Conservation (phyloP, 257 asterid species). For the Ocimum tenuiflorum region DNA sequence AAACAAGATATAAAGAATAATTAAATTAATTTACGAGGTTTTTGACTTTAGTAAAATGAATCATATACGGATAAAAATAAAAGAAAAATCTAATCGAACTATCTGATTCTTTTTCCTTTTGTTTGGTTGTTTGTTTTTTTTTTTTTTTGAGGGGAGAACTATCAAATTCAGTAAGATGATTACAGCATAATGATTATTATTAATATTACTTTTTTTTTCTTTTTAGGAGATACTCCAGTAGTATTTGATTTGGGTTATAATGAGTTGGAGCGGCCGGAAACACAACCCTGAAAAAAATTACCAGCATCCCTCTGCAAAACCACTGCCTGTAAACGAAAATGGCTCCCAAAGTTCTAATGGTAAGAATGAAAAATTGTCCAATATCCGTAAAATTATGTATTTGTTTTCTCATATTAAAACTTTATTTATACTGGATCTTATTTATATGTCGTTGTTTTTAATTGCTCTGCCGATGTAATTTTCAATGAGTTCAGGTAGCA, state of each 20-base stretch:
- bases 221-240: too few relatives aligned
- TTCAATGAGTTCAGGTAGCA: conserved; percentile 49
- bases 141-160: too few relatives aligned
- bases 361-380: too few relatives aligned
- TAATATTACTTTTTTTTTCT: too few relatives aligned
- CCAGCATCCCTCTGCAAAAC: conserved; percentile 8
- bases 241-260: not conserved
- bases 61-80: too few relatives aligned
- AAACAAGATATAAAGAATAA: too few relatives aligned
- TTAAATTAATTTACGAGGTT: too few relatives aligned
- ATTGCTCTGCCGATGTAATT: not conserved
- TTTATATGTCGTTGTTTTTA: not conserved
- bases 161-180: not conserved
- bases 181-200: too few relatives aligned
- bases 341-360: conserved; percentile 38
- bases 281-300: not conserved
- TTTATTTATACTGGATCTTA: not conserved
- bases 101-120: too few relatives aligned
- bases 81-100: too few relatives aligned
- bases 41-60: too few relatives aligned
- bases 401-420: not conserved
- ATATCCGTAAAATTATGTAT: not conserved
- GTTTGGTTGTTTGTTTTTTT: too few relatives aligned
- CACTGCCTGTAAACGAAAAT: conserved; percentile 6
- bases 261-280: not conserved